These are phyloP conservation scores for Trametes polyzona DNA, from an alignment of 1,284 basidiomycete genomes.

Conservation along the genomic window DNA sequence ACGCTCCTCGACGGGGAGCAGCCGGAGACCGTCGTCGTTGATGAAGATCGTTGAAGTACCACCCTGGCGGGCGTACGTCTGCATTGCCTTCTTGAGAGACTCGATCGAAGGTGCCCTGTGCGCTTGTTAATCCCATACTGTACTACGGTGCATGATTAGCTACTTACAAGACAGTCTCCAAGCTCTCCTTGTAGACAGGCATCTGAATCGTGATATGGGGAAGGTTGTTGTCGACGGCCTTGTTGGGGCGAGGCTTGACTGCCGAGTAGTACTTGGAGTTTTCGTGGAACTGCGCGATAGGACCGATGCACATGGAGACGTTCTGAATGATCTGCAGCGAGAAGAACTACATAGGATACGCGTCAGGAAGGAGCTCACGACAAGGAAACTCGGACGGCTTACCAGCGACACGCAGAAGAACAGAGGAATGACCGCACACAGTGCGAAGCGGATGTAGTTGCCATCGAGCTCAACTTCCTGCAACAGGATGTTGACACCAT, in stretches of 20 bases:
- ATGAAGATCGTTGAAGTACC: conserved; percentile 55
- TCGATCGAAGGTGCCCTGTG: conserved; percentile 47
- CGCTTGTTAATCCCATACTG: background rate
- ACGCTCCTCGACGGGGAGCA: conserved; percentile 63
- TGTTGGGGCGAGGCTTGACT: conserved; percentile 43
- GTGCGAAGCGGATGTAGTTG: conserved; percentile 46
- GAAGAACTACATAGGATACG: conserved; percentile 35
- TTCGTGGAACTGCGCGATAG: conserved; percentile 52
- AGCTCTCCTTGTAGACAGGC: conserved; percentile 58
- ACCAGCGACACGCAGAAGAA: conserved; percentile 49
- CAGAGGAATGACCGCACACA: conserved; percentile 45
- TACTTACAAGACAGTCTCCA: conserved; percentile 42
- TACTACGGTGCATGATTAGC: background rate
- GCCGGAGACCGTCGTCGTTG: conserved; percentile 55
- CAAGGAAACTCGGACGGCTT: conserved; percentile 4
- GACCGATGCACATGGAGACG: conserved; percentile 46
- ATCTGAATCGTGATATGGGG: conserved; percentile 60
- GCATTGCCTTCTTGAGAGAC: conserved; percentile 51
- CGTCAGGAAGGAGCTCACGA: conserved; percentile 16
- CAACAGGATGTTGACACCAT: conserved; percentile 45
- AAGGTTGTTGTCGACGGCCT: conserved; percentile 47
- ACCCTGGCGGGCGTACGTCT: conserved; percentile 54
- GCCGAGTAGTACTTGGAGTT: conserved; percentile 55
- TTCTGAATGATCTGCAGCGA: conserved; percentile 44
- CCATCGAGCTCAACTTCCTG: conserved; percentile 51